Evolutionary conservation across 129 eudicot genomes (phyloP), one percentile per base, ranked within the genome.

Genomic region (Apium graveolens): DNA sequence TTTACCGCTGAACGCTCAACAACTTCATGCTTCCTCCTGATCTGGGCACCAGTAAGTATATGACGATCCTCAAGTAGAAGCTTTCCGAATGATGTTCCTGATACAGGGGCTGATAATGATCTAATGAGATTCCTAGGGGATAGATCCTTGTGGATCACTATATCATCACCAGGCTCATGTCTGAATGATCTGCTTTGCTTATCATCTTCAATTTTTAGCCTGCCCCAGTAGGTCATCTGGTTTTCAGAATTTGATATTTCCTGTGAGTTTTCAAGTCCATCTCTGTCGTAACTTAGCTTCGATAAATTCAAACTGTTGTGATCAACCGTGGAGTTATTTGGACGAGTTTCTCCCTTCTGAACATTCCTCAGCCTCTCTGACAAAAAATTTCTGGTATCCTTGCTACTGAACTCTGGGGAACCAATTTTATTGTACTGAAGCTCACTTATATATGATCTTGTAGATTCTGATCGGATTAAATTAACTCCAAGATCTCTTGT

Each of bases 31-130:
- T 92, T 96, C 86, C 99, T 89, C 85, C 91, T 85, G 43, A 96
- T 86, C 27, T 96, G 97, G 29, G 95, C 97, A 57, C 97, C 97
- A 18, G 93, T 90, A 45, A 88, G 76, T 38, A 96, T 84, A 73
- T 87, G 88, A 51, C 95, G 87, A 65, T 96, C 99, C 83, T 96
- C 97, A n/a, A 96, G 85, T 79, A 96, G 93, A 70, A 96, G 97
- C 87, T 96, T 96, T 43, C 96, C 99, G 43, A 96, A 92, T 24
- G 96, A 90, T 39, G 93, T 86, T 84, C 97, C 96, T 29, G 99
- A 87, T 77, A 92, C 91, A 7, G 99, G 99, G 42, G 99, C 97
- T 24, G 99, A 96, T 86, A 90, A 71, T 75, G 97, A 96, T 74
- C 99, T 87, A 60, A 90, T 77, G 69, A 96, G 92, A 79, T 89